Base-by-base conservation (phyloP, 371 early-diverging fungal genomes). In the Actinomortierella wolfii region DNA sequence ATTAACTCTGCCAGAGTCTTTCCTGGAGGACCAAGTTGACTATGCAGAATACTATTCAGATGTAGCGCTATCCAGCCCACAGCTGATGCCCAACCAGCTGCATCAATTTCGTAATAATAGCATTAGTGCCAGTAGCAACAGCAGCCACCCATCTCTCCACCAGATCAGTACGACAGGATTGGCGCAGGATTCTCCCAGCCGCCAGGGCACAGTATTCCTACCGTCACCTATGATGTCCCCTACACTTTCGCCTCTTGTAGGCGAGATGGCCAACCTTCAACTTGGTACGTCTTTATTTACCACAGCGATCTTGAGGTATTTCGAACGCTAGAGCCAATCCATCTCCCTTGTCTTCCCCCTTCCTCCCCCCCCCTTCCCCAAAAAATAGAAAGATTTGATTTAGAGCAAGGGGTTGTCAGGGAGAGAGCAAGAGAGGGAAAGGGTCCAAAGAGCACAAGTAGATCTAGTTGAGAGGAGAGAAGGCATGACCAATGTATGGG, bases 31-130 rank as follows among this genome's bases (percentile, higher is more conserved):
- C 53, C 74, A 71, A 49, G 54, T 34, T 1, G 67, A 67, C 45
- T 73, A 73, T 26, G 74, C 74, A 39, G 74, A 59, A 40, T 73
- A 73, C 34, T 73, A 73, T 26, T 67, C 74, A 5, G 74, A 73
- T 26, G 74, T 66, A 1, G 74, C 34, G 7, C 34, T 34, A 34
- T 34, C 34, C 11, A 34, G 34, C 23, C 56, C 60, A 4, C 65
- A 64, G 51, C 44, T 34, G 34, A 6, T 34, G 34, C 34, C 34
- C 11, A 34, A 34, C 34, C 34, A 34, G 34, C 34, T 34, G 11
- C 34, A 34, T 34, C 34, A 34, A 11, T 34, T 34, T 34, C 34
- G 34, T 11, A 34, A 4, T 4, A 34, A 4, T 6, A 11, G 34
- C 34, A 34, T 4, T 11, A 34, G 34, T 11, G 34, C 11, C 7